phyloP scores from a whole-genome alignment of 2,329 filamentous ascomycete genomes.

The Dactylellina cionopaga region DNA sequence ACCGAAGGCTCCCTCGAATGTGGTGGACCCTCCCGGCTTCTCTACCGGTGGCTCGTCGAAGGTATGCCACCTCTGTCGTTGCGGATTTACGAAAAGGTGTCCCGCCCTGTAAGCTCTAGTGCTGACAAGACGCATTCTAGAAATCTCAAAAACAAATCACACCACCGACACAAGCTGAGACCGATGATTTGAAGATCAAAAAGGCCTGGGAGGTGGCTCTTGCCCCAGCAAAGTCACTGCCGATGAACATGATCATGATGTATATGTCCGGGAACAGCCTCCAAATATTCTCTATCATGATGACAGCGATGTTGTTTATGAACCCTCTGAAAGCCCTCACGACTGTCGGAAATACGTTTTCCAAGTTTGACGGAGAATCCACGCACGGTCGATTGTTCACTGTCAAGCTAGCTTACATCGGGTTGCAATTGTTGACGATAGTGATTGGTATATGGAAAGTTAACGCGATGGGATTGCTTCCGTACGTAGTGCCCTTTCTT shows the following conservation, averaged over 20 bases:
- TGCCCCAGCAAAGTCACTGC: conserved; percentile 89
- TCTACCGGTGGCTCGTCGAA: conserved; percentile 64
- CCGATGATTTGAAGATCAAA: conserved; percentile 95
- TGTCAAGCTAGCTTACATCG: conserved; percentile 87
- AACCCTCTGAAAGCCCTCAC: conserved; percentile 87
- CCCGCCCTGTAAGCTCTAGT: conserved; percentile 50
- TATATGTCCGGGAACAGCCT: conserved; percentile 99
- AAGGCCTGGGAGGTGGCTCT: conserved; percentile 98
- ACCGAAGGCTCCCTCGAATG: conserved; percentile 70
- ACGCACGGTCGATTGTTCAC: conserved; percentile 73
- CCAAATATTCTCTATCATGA: conserved; percentile 99
- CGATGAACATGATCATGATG: conserved; percentile 99
- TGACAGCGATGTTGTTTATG: conserved; percentile 99
- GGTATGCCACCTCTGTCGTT: conserved; percentile 2
- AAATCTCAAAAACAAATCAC: conserved; percentile 66
- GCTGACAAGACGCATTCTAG: conserved; percentile 52
- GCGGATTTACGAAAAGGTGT: too few species aligned
- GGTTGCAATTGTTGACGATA: conserved; percentile 84
- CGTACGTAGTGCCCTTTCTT: conserved; percentile 68
- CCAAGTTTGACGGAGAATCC: conserved; percentile 87
- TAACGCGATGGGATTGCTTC: conserved; percentile 92
- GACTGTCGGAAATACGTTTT: conserved; percentile 85
- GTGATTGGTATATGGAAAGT: conserved; percentile 94
- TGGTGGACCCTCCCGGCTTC: conserved; percentile 89
- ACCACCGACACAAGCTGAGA: conserved; percentile 80